Percentiles rank a stretch among this genome's conserved stretches.
Evolutionary conservation across 768 basidiomycete genomes (phyloP).

Genomic region (Pisolithus tinctorius): DNA sequence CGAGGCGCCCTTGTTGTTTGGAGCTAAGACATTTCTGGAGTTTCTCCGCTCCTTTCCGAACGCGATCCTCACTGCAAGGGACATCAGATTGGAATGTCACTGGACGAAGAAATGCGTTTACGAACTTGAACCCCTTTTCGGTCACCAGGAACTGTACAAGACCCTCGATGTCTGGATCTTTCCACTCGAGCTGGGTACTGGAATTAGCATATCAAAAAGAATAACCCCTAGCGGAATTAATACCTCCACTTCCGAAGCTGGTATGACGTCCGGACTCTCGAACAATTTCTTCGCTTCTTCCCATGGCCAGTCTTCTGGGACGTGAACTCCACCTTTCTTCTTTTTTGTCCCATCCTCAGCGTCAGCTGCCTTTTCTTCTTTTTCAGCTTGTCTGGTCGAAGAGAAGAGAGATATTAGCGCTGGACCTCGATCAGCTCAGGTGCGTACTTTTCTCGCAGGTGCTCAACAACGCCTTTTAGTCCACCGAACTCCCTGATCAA

Average conservation of each 20-base stretch:
- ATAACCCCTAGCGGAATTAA: conserved; percentile 1
- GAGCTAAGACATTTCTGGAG: conserved; percentile 77
- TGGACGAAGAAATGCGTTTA: not conserved
- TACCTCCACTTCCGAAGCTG: conserved; percentile 83
- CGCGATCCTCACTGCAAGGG: conserved; percentile 84
- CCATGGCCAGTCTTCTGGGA: conserved; percentile 98
- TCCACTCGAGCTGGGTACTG: conserved; percentile 79
- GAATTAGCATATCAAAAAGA: not conserved
- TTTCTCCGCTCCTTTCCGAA: conserved; percentile 92
- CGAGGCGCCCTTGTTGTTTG: conserved; percentile 95
- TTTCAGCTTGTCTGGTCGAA: conserved; percentile 28
- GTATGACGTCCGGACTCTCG: conserved; percentile 81
- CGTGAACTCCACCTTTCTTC: conserved; percentile 66
- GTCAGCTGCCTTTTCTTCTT: conserved; percentile 37
- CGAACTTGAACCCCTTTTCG: conserved; percentile 95
- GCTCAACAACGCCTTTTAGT: conserved; percentile 66
- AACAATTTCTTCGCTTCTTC: conserved; percentile 91
- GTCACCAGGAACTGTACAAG: conserved; percentile 88
- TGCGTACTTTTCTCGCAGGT: conserved; percentile 69
- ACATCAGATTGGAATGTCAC: not conserved
- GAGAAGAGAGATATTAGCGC: not conserved
- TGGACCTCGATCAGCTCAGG: not conserved
- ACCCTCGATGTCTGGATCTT: conserved; percentile 86
- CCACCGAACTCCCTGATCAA: conserved; percentile 77
- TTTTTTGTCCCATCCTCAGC: conserved; percentile 33